Evolutionary conservation across 805 yeast species (phyloP), one percentile per base, ranked within the genome.

Genomic region (Suhomyces canberraensis): DNA sequence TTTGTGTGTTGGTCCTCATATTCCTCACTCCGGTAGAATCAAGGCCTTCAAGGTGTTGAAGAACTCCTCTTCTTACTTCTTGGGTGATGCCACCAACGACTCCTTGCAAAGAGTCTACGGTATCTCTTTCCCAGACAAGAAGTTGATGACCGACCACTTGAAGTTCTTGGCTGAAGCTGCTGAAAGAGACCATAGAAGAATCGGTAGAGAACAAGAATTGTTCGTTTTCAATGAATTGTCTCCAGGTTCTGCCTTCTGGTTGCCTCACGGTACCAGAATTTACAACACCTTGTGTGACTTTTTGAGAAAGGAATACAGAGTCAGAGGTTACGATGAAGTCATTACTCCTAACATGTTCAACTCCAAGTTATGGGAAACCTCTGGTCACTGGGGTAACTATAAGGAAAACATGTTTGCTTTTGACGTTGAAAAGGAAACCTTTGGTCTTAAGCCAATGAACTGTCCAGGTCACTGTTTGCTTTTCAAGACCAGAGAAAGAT

Each of bases 341-440:
- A 91, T 93, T 61, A 90, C 98, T 44, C 99, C 99, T 56, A 93
- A 93, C 73, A 93, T 93, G 98, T 93, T 78, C 78, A 91, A 90
- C 72, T 71, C 97, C 44, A 91, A 91, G 67, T 76, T 93, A 55
- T 93, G 99, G 99, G 95, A 91, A 72, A 85, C 93, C 38, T 90
- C 98, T 9, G 98, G 98, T 49, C 98, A 93, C 67, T 93, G 98
- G 98, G 95, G 76, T 30, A 93, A 93, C 71, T 93, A 93, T 69
- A 84, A 88, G 62, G 98, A 93, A 62, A 88, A 93, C 65, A 93
- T 93, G 98, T 93, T 93, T 60, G 73, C 95, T 8, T 87, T 93
- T 54, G 96, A 90, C 38, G 95, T 91, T 48, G 99, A 93, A 69
- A 93, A 93, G 76, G 98, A 93, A 65, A 77, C 78, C 25, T 93